These are phyloP conservation scores for Polygonum aviculare DNA, from an alignment of 148 eudicot genomes.

Conservation along the genomic window DNA sequence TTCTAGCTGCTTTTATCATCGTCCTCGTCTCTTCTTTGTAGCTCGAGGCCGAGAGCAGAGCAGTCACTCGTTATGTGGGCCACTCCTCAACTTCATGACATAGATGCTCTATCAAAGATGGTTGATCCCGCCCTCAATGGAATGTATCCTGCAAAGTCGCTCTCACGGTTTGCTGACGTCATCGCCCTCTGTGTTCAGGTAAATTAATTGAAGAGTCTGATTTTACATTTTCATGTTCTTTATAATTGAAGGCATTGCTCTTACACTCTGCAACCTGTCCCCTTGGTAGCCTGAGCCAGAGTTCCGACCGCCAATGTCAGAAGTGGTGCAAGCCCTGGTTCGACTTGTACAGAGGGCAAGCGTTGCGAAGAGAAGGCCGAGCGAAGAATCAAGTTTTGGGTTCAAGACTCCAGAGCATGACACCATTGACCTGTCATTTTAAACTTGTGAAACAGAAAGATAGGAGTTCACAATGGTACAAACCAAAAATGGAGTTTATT, in stretches of 20 bases:
- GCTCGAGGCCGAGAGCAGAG: conserved; percentile 87
- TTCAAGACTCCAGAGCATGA: conserved; percentile 82
- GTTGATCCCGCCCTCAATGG: conserved; percentile 87
- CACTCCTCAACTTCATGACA: conserved; percentile 95
- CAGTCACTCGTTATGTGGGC: conserved; percentile 99
- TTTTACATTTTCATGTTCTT: neutral
- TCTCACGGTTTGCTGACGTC: conserved; percentile 93
- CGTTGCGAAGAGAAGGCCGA: conserved; percentile 59
- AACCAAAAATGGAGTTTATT: neutral
- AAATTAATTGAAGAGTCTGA: conserved; percentile 3
- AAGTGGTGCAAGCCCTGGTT: conserved; percentile 92
- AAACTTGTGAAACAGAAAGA: neutral
- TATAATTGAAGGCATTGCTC: neutral
- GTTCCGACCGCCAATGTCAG: conserved; percentile 98
- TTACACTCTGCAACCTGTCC: neutral
- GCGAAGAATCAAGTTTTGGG: conserved; percentile 71
- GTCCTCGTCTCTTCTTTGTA: conserved; percentile 16
- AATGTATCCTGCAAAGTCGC: conserved; percentile 94
- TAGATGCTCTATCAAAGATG: conserved; percentile 89
- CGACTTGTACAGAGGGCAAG: conserved; percentile 93
- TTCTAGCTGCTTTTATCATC: neutral
- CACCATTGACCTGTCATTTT: conserved; percentile 47
- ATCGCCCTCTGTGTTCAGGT: conserved; percentile 98
- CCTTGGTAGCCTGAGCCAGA: conserved; percentile 81
- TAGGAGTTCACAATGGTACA: neutral